Conservation (phyloP, 1,284 basidiomycete species). For the Coniferiporia weirii region DNA sequence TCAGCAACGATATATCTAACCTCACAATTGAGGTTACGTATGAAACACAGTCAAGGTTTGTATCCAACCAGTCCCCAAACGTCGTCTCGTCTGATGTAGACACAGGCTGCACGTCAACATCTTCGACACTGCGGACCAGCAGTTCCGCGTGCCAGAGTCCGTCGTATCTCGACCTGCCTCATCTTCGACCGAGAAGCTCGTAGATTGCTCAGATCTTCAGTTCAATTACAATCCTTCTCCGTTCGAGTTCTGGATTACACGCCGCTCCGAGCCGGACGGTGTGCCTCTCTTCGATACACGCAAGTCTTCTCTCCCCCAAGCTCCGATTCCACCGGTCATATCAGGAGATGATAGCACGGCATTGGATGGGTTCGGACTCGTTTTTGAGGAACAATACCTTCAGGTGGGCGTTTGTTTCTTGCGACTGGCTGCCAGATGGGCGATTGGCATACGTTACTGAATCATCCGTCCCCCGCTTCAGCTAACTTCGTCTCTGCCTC, state of each 20-base stretch:
- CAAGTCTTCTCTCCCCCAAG: constrained; percentile 45
- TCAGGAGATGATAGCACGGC: constrained; percentile 43
- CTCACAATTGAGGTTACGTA: constrained; percentile 65
- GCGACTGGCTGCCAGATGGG: constrained; percentile 38
- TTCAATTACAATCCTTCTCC: constrained; percentile 66
- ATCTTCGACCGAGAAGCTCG: constrained; percentile 30
- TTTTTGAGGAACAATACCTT: constrained; percentile 75
- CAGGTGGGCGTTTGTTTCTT: constrained; percentile 49
- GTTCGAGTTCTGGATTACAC: constrained; percentile 77
- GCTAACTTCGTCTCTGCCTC: constrained; percentile 59
- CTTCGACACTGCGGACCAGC: constrained; percentile 57
- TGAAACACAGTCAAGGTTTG: constrained; percentile 50
- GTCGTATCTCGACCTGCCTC: constrained; percentile 46
- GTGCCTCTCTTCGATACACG: constrained; percentile 73
- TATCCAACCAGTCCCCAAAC: background rate
- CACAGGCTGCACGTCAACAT: constrained; percentile 68
- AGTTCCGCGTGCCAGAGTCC: constrained; percentile 64
- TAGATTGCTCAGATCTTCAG: constrained; percentile 45
- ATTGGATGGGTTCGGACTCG: constrained; percentile 54
- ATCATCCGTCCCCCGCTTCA: constrained; percentile 29
- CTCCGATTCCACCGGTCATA: constrained; percentile 48
- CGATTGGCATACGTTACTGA: background rate
- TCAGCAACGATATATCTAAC: constrained; percentile 59
- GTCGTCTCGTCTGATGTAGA: constrained; percentile 16
- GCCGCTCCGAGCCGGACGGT: constrained; percentile 51